A percentile compares a stretch with the other conserved stretches of the same genome.
These are phyloP conservation scores for Orbilia brochopaga DNA, from an alignment of 2,329 filamentous ascomycete genomes.

Conservation along the genomic window DNA sequence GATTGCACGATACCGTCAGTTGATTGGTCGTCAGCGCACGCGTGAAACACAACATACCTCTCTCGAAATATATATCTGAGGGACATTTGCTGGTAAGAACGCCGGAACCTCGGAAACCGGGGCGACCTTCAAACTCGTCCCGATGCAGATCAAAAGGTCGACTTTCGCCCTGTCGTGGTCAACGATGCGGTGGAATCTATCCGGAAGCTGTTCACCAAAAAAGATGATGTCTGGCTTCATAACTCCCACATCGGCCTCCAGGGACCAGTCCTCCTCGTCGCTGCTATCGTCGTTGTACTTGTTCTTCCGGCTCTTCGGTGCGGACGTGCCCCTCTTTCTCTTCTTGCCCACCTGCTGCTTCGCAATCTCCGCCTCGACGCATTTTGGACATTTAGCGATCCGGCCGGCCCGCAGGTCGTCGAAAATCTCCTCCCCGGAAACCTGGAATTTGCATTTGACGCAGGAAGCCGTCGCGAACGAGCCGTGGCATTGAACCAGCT, in stretches of 20 bases:
- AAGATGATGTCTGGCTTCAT: conserved; percentile 56
- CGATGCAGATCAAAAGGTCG: conserved; percentile 93
- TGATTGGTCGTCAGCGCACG: conserved; percentile 34
- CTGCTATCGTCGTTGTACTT: conserved; percentile 53
- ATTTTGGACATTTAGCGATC: conserved; percentile 79
- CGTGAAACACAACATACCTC: conserved; percentile 62
- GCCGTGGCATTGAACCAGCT: conserved; percentile 93
- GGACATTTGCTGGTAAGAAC: conserved; percentile 76
- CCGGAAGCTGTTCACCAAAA: conserved; percentile 92
- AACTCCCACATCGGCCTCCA: conserved; percentile 59
- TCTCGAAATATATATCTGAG: conserved; percentile 87
- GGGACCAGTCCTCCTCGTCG: conserved; percentile 55
- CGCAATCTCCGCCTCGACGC: conserved; percentile 67
- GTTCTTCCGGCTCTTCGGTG: conserved; percentile 52
- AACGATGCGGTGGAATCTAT: conserved; percentile 81
- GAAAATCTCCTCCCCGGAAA: conserved; percentile 78
- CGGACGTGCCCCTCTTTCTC: conserved; percentile 58
- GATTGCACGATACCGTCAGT: neutral
- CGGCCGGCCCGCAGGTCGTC: conserved; percentile 75
- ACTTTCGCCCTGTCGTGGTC: conserved; percentile 78
- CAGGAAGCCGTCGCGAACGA: conserved; percentile 93
- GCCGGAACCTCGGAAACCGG: conserved; percentile 91
- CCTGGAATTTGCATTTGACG: conserved; percentile 76
- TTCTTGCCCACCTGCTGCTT: conserved; percentile 62
- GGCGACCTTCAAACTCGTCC: conserved; percentile 92